Evolutionary conservation across 2,329 filamentous ascomycete species (phyloP), one percentile per base, ranked within the genome.

Genomic region (Neonectria neomacrospora): DNA sequence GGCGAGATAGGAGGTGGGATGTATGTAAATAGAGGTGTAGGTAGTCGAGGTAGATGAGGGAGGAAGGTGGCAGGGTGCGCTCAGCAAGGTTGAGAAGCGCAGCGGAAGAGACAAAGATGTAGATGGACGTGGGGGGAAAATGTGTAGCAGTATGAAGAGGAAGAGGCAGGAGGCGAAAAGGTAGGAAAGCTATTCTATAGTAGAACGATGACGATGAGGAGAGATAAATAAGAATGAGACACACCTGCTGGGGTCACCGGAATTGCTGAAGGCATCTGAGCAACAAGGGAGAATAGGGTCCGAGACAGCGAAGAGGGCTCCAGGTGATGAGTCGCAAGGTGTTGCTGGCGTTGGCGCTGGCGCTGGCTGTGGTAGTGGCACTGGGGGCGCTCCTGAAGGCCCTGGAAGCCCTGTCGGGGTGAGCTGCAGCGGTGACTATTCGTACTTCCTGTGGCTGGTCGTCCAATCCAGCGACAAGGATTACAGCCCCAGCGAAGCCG

Each of bases 191-290:
- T 10, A 48, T 32, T 54, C 44, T 58, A 56, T 54, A 56, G 42
- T 20, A 32, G 58, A 54, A 41, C 57, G 55, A 54, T 55, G 44
- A 44, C 48, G 50, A 60, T 55, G 39, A 68, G 32, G 45, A 54
- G 50, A 41, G 51, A 52, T 47, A 59, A 59, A 57, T 47, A 58
- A 58, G 52, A 56, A 53, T 23, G 39, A 64, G 50, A 74, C 72
- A 66, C 60, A 74, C 72, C 72, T 65, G 66, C 69, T 69, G 69
- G 70, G 69, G 67, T 64, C 59, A 73, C 69, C 51, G 70, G 68
- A 66, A 74, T 69, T 67, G 69, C 72, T 70, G 72, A 74, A 73
- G 72, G 72, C 72, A 74, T 74, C 69, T 70, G 70, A 61, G 67
- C 44, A 65, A 55, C 58, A 60, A 68, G 68, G 67, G 68, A 67